Evolutionary conservation across 768 basidiomycete species (phyloP), one percentile per base, ranked within the genome.

Genomic region (Tricholoma furcatifolium): DNA sequence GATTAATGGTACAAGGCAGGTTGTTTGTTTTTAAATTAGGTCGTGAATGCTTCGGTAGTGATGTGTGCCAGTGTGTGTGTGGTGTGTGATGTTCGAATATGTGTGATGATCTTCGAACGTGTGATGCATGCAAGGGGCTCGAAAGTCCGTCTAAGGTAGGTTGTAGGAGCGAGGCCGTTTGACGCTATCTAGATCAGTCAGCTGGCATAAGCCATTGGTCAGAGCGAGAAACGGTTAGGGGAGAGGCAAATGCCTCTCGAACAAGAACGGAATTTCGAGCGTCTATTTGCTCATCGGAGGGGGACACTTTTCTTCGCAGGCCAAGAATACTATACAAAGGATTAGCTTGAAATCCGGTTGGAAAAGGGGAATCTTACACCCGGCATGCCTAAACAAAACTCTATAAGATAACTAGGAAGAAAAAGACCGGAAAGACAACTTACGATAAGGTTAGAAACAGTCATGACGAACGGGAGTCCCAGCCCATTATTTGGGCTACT

Each of bases 371-470:
- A 17, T 56, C 69, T 60, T 53, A 69, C 67, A 71, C 53, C 61
- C 72, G 61, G 55, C 72, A 74, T 9, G 73, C 73, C 72, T 74
- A 50, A 4, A 47, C n/a, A 7, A 48, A n/a, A 47, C 2, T 38
- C 11, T 31, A 31, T 24, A 43, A 24, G 17, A 36, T 58, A 8
- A 44, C 24, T 11, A 40, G 11, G 35, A 15, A 21, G 21, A n/a
- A 36, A n/a, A 39, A n/a, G 23, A 17, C 20, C 3, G 21, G 30
- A 15, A 20, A n/a, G 21, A 10, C 43, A 32, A 17, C 69, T 60
- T 35, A 72, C 71, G 17, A 74, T 64, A 23, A 74, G 55, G 47
- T 74, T 73, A 2, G 74, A 68, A 15, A 73, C 53, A 10, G 68
- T 62, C 17, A 73, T 62, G 21, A 71, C 66, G 17, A 71, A 58